These are phyloP conservation scores for Moricandia arvensis DNA, from an alignment of 345 rosid genomes.

Conservation along the genomic window DNA sequence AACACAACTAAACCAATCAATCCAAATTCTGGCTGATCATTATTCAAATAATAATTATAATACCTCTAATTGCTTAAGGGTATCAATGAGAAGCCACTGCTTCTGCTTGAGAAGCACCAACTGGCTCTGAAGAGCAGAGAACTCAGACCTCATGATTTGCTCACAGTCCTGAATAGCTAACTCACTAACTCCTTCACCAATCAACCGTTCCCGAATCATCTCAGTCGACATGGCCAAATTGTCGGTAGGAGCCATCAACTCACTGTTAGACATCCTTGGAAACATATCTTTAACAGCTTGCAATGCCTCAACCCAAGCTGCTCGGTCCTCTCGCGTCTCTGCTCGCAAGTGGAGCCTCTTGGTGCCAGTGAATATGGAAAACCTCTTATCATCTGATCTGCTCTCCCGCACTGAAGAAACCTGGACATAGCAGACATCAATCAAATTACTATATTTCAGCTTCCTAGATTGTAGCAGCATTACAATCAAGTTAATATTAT, in stretches of 20 bases:
- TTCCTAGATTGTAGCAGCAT: no score
- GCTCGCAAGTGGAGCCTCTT: conserved; percentile 88
- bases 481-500: no score
- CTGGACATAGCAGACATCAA: conserved; percentile 25
- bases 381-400: conserved; percentile 90
- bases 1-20: neutral
- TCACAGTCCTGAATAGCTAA: conserved; percentile 77
- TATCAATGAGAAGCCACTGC: conserved; percentile 78
- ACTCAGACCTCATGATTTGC: conserved; percentile 85
- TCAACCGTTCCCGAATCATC: conserved; percentile 69
- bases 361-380: conserved; percentile 89
- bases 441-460: neutral
- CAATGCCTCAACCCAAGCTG: conserved; percentile 83
- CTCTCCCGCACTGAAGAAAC: conserved; percentile 79
- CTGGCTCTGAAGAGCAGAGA: conserved; percentile 62
- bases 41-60: neutral
- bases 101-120: conserved; percentile 81
- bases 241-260: conserved; percentile 72
- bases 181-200: conserved; percentile 72
- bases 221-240: conserved; percentile 63
- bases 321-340: conserved; percentile 74
- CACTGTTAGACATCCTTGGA: conserved; percentile 90
- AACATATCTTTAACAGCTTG: conserved; percentile 92
- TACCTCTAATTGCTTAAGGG: conserved; percentile 96
- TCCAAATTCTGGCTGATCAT: neutral